These are phyloP conservation scores for Candida glucosophila DNA, from an alignment of 1,139 yeast species.

Conservation along the genomic window DNA sequence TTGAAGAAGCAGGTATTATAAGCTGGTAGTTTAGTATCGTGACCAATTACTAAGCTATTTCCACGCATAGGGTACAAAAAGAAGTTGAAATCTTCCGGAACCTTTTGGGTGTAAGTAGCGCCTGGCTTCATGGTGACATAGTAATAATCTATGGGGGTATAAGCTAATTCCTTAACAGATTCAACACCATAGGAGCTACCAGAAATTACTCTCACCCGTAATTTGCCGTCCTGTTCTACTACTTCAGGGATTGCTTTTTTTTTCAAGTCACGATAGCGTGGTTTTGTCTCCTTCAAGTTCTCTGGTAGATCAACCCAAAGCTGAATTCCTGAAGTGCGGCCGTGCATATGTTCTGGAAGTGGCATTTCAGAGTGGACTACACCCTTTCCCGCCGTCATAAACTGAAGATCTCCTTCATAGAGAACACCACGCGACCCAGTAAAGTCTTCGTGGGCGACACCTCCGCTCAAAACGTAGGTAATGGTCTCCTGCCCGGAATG, in stretches of 20 bases:
- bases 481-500: slow-evolving; percentile 90
- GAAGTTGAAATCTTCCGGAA: slow-evolving; percentile 59
- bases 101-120: slow-evolving; percentile 52
- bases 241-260: slow-evolving; percentile 61
- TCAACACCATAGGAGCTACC: slow-evolving; percentile 73
- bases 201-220: slow-evolving; percentile 63
- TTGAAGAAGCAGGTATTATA: slow-evolving; percentile 57
- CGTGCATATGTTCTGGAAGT: slow-evolving; percentile 49
- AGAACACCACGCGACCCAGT: slow-evolving; percentile 76
- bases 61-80: slow-evolving; percentile 70
- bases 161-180: slow-evolving; percentile 69
- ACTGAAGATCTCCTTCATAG: slow-evolving; percentile 81
- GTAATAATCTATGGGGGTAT: slow-evolving; percentile 76
- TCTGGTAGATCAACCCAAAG: slow-evolving; percentile 88
- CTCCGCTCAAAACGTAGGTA: slow-evolving; percentile 65
- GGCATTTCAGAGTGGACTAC: slow-evolving; percentile 87
- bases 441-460: slow-evolving; percentile 85
- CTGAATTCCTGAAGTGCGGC: slow-evolving; percentile 65
- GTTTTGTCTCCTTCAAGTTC: slow-evolving; percentile 56
- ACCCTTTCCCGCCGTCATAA: slow-evolving; percentile 93
- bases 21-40: slow-evolving; percentile 29
- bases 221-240: slow-evolving; percentile 58
- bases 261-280: slow-evolving; percentile 75
- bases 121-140: slow-evolving; percentile 63
- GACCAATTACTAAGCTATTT: slow-evolving; percentile 38